Evolutionary conservation across 2,329 filamentous ascomycete species (phyloP).

Genomic region (Colletotrichum sp.): DNA sequence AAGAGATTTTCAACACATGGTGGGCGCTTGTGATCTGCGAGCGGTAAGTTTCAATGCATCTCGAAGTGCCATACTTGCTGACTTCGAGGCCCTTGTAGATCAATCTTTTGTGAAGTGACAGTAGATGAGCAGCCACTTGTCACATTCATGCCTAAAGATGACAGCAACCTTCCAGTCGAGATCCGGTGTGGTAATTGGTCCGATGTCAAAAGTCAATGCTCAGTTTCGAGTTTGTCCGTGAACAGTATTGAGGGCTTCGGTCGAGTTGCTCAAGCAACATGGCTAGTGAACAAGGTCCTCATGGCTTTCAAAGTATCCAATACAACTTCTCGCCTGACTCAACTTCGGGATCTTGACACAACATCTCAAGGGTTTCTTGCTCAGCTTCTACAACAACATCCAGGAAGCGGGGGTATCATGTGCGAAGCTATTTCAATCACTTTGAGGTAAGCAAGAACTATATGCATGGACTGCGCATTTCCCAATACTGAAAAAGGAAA

Average conservation of each 20-base stretch:
- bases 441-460: neutral
- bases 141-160: neutral
- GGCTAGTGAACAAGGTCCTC: neutral
- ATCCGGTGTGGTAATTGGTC: neutral
- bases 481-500: neutral
- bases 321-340: neutral
- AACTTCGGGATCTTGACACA: neutral
- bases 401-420: neutral
- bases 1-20: neutral
- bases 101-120: neutral
- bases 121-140: neutral
- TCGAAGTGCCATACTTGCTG: neutral
- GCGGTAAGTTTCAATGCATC: neutral
- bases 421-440: neutral
- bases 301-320: neutral
- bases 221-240: neutral
- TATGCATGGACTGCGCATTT: too few relatives aligned
- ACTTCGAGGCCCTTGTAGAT: neutral
- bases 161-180: neutral
- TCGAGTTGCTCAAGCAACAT: neutral
- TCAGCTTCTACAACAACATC: neutral
- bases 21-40: neutral
- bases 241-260: neutral
- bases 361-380: neutral
- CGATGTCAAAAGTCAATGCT: neutral